Percentiles rank a stretch among this genome's conserved stretches.
Conservation (phyloP, 257 asterid species). For the Fraxinus anomala region DNA sequence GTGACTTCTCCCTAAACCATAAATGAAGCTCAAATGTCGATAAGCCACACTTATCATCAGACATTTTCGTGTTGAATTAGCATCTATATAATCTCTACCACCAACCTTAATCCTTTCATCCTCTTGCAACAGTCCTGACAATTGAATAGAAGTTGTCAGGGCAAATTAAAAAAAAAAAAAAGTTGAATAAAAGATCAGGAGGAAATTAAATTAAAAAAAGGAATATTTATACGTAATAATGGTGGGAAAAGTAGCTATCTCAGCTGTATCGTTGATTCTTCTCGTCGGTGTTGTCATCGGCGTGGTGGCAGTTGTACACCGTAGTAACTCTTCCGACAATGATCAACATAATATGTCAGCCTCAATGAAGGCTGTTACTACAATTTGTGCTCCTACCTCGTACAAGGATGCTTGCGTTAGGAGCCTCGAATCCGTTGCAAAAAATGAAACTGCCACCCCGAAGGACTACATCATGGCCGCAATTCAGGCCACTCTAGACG, state of each 20-base stretch:
- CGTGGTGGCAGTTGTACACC: slow-evolving; percentile 37
- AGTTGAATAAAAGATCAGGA: neutral
- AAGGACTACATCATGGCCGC: slow-evolving; percentile 58
- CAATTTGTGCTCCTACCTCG: slow-evolving; percentile 49
- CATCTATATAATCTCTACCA: neutral
- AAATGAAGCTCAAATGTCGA: neutral
- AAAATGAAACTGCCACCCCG: slow-evolving; percentile 49
- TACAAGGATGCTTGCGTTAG: slow-evolving; percentile 54
- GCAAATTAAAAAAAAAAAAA: neutral
- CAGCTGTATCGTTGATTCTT: slow-evolving; percentile 50
- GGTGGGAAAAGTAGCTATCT: slow-evolving; percentile 43
- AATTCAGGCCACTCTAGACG: slow-evolving; percentile 39
- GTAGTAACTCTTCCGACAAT: neutral
- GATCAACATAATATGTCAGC: neutral
- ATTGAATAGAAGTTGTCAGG: slow-evolving; percentile 19
- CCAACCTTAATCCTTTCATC: neutral
- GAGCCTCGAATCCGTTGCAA: slow-evolving; percentile 45
- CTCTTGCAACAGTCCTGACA: slow-evolving; percentile 6
- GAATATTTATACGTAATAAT: slow-evolving; percentile 13
- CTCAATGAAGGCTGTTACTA: slow-evolving; percentile 47
- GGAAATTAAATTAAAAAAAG: neutral
- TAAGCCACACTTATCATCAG: neutral
- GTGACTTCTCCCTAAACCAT: neutral
- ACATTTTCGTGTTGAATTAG: neutral
- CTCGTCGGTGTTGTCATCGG: slow-evolving; percentile 64